Base-by-base conservation (phyloP, 2,329 filamentous ascomycete genomes). In the Tetracladium maxilliforme region DNA sequence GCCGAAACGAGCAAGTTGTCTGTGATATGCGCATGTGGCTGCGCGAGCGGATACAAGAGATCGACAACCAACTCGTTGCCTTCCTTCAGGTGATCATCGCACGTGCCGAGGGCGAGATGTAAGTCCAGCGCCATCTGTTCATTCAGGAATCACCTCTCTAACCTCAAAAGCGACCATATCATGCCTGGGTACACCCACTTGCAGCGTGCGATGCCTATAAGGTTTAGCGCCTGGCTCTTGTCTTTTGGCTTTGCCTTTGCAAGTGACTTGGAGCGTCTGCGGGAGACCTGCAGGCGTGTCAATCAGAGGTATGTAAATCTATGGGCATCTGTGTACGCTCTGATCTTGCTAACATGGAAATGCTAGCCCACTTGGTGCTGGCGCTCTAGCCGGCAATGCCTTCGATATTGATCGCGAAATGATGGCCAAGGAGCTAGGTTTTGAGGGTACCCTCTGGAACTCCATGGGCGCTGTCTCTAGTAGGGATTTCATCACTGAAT, bases 11-110 rank as follows among this genome's bases (percentile, higher is more conserved):
- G 53, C 84, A 93, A 54, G 72, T 92, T 29, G 83, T 75, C 23
- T 86, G 77, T 13, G 83, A 92, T 42, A 87, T 93, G 79, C 74
- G 83, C 32, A 59, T 93, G 48, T 94, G 83, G 83, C 54, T 92
- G 34, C 66, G 82, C 21, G 74, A 86, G 35, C 65, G 78, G 54
- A 57, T 93, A 30, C 64, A 63, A 29, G 59, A 61, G 34, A 69
- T 92, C 25, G 81, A 92, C 39, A 48, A 39, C 18, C 70, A 73
- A 39, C 61, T 93, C 5, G 58, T 70, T 21, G 64, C 69, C 27
- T 66, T 92, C 37, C 56, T 93, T 20, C 59, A 68, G 40, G 76
- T 84, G 23, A 68, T 74, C 10, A 64, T 71, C 18, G 55, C 58
- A 23, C 67, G 81, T 15, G 79, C 82, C 3, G 77, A 83, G 59